Base-by-base conservation (phyloP, 768 basidiomycete genomes). In the Leucogyrophana mollusca region DNA sequence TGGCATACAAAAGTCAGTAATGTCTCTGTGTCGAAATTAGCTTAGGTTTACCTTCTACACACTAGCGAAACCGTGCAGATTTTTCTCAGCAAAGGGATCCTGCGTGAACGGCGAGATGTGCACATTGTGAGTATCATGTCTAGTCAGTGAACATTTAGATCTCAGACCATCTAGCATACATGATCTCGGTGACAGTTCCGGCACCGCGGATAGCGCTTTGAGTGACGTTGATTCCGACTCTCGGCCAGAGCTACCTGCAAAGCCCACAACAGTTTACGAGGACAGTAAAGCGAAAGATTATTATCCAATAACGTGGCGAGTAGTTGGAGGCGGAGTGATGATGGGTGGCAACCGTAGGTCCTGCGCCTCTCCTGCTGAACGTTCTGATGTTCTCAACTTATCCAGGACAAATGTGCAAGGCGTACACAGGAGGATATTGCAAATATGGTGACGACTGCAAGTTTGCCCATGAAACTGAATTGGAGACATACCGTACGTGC, bases 301-400 rank as follows among this genome's bases (percentile, higher is more conserved):
- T 60, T 83, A 79, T 53, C 85, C 85, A 21, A 73, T 89, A 37
- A 73, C 77, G 4, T 89, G 87, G 87, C 74, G 87, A 34, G 85
- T 89, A 10, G 84, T 89, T 41, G 85, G 87, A 0, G 87, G 87
- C 11, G 87, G 87, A 3, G 87, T 88, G n/a, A 73, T 78, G 63
- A 74, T 88, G 72, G 76, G 74, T 49, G 78, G 64, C 11, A 49
- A 56, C 10, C 47, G 64, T 65, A 49, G 54, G 62, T 56, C n/a
- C 4, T 40, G 21, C 45, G 22, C 32, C 3, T 23, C 3, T 11
- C 18, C 16, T 23, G n/a, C n/a, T n/a, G n/a, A n/a, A n/a, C n/a
- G n/a, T n/a, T n/a, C n/a, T n/a, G n/a, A n/a, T n/a, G n/a, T n/a
- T n/a, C n/a, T n/a, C n/a, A n/a, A n/a, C 42, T 9, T 17, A 13